Conservation (phyloP, 2,329 filamentous ascomycete species). For the Lizonia empirigonia region DNA sequence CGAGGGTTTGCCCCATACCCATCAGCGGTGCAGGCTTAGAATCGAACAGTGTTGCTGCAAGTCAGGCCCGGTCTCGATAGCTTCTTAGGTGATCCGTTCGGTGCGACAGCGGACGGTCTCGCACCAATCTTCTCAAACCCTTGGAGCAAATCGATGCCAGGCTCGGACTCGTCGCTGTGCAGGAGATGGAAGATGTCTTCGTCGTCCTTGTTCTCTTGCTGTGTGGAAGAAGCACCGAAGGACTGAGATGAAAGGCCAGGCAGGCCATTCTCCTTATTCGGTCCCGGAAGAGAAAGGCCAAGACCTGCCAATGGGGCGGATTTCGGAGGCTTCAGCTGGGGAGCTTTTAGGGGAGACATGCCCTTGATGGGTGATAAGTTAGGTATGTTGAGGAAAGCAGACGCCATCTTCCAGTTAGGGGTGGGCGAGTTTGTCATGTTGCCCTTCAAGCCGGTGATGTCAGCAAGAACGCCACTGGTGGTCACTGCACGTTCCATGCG, state of each 20-base stretch:
- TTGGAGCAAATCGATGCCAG: constrained; percentile 72
- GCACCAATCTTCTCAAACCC: constrained; percentile 76
- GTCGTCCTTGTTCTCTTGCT: constrained; percentile 49
- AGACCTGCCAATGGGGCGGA: constrained; percentile 30
- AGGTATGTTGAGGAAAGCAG: constrained; percentile 46
- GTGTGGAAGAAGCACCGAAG: constrained; percentile 32
- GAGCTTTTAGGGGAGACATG: constrained; percentile 41
- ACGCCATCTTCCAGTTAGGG: constrained; percentile 44
- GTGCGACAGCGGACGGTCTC: constrained; percentile 36
- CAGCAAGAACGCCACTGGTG: constrained; percentile 66
- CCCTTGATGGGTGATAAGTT: constrained; percentile 41
- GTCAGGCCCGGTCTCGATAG: constrained; percentile 35
- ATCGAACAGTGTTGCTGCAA: constrained; percentile 44
- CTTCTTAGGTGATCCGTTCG: constrained; percentile 46
- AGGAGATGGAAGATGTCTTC: constrained; percentile 64
- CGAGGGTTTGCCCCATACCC: background rate
- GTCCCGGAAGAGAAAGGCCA: constrained; percentile 23
- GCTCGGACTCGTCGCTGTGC: constrained; percentile 63
- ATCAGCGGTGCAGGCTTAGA: constrained; percentile 26
- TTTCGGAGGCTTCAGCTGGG: constrained; percentile 35
- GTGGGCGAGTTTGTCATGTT: constrained; percentile 48
- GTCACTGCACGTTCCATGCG: constrained; percentile 67
- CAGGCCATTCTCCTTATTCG: constrained; percentile 31
- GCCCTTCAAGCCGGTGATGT: constrained; percentile 62
- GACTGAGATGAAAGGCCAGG: constrained; percentile 36